These are phyloP conservation scores for Paraconiothyrium brasiliense DNA, from an alignment of 2,329 filamentous ascomycete genomes.

Conservation along the genomic window DNA sequence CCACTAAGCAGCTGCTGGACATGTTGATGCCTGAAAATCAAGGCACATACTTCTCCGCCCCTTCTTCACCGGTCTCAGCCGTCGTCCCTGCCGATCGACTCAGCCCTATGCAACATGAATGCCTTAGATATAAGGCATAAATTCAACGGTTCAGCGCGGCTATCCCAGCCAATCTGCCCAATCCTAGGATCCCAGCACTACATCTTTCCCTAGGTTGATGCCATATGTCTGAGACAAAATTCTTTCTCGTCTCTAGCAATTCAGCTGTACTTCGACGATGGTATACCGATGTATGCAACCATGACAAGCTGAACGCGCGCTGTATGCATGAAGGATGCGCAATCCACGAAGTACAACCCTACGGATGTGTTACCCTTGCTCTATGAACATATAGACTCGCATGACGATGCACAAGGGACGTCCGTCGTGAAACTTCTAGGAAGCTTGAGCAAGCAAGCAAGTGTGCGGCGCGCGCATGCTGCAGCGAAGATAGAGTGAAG, in stretches of 20 bases:
- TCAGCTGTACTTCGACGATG: no score
- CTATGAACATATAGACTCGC: not conserved
- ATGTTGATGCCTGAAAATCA: not conserved
- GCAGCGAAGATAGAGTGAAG: not conserved
- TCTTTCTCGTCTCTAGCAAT: no score
- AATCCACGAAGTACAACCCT: no score
- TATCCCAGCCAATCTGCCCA: not conserved
- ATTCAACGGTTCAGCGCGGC: not conserved
- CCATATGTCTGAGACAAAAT: not conserved
- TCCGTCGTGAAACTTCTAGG: not conserved
- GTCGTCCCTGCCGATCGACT: slow-evolving; percentile 1
- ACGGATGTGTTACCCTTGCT: no score
- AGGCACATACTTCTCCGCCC: not conserved
- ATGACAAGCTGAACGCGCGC: no score
- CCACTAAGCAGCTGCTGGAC: not conserved
- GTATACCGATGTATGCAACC: no score
- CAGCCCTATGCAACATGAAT: not conserved
- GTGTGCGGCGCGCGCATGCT: not conserved
- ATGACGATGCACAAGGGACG: not conserved
- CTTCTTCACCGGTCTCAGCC: not conserved
- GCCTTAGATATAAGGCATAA: not conserved
- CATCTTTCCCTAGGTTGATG: not conserved
- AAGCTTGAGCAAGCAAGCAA: not conserved
- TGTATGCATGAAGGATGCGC: no score
- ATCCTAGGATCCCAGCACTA: no score